Conservation (phyloP, 2,329 filamentous ascomycete species). For the Volutella citrinella region DNA sequence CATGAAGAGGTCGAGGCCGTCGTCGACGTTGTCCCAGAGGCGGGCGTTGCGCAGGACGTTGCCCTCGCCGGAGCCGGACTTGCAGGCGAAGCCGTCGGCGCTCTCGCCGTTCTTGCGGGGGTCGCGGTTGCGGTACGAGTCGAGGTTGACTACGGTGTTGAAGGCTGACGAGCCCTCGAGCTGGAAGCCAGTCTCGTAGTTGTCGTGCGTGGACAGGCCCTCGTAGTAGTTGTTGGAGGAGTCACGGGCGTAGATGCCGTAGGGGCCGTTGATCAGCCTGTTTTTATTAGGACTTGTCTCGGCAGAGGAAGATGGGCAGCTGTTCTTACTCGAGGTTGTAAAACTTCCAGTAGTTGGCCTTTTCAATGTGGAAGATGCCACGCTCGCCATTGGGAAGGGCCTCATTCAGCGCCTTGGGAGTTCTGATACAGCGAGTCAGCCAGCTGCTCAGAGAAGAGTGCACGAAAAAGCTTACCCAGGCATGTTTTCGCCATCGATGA, state of each 20-base stretch:
- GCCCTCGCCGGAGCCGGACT: slow-evolving; percentile 43
- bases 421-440: slow-evolving; percentile 32
- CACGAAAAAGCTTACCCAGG: slow-evolving; percentile 20
- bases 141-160: slow-evolving; percentile 40
- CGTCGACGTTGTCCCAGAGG: slow-evolving; percentile 50
- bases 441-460: background rate
- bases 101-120: slow-evolving; percentile 51
- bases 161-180: slow-evolving; percentile 30
- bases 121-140: slow-evolving; percentile 43
- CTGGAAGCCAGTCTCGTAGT: slow-evolving; percentile 38
- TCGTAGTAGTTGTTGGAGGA: slow-evolving; percentile 36
- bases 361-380: slow-evolving; percentile 45
- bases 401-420: slow-evolving; percentile 39
- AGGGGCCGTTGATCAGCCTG: slow-evolving; percentile 34
- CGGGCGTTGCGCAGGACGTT: slow-evolving; percentile 43
- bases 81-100: slow-evolving; percentile 47
- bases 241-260: slow-evolving; percentile 35
- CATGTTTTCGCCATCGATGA: slow-evolving; percentile 42
- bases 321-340: slow-evolving; percentile 33
- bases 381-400: slow-evolving; percentile 39
- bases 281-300: background rate
- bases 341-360: slow-evolving; percentile 43
- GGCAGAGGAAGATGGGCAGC: accelerated
- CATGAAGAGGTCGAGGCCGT: slow-evolving; percentile 33
- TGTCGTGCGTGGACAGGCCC: slow-evolving; percentile 34